Evolutionary conservation across 2,329 filamentous ascomycete genomes (phyloP).

Genomic region (Bisporella sp.): DNA sequence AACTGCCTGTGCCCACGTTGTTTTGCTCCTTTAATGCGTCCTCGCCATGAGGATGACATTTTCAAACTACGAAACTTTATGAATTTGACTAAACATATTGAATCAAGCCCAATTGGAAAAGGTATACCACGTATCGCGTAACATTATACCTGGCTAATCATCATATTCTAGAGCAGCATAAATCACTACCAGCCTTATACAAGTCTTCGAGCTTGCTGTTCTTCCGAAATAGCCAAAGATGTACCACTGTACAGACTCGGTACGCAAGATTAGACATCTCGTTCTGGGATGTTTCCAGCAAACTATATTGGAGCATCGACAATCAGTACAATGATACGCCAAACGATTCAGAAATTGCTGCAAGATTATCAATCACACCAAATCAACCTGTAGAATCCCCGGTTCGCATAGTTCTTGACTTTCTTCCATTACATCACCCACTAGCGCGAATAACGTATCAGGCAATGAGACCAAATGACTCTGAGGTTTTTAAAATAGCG

Average conservation of each 20-base stretch:
- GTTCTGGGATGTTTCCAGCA: conserved; percentile 6
- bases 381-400: background rate
- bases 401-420: conserved; percentile 8
- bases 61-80: background rate
- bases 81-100: background rate
- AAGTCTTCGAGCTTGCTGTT: background rate
- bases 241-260: conserved; percentile 6
- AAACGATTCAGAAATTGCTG: background rate
- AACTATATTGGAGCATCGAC: background rate
- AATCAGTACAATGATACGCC: background rate
- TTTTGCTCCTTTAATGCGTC: too few species aligned
- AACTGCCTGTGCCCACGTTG: too few species aligned
- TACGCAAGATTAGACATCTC: conserved; percentile 7
- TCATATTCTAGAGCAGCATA: background rate
- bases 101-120: background rate
- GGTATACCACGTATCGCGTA: conserved; percentile 1
- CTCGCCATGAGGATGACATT: too few species aligned
- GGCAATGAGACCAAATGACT: conserved; percentile 11
- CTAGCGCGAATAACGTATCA: conserved; percentile 10
- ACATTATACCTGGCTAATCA: conserved; percentile 7
- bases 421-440: conserved; percentile 7
- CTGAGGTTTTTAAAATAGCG: conserved; percentile 7
- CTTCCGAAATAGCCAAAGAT: conserved; percentile 2
- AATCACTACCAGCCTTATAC: background rate
- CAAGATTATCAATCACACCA: conserved; percentile 4